Evolutionary conservation across 371 early-diverging fungal species (phyloP), one percentile per base, ranked within the genome.

Genomic region (Nematocida major): DNA sequence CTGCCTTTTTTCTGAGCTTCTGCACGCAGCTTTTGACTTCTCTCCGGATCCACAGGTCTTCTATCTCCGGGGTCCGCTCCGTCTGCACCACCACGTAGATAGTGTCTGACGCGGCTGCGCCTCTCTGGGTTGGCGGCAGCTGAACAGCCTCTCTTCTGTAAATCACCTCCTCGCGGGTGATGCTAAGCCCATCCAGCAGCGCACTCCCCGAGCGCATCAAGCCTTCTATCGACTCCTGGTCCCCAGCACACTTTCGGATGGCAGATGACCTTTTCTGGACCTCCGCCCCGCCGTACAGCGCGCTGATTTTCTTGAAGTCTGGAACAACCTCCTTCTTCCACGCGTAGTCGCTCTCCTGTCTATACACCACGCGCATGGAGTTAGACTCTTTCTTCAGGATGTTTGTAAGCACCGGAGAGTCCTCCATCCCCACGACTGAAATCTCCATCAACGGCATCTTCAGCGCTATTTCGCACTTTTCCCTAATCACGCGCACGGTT

Each of bases 1-100:
- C 81, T 40, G 86, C 87, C 89, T 92, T 92, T 88, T 97, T 98
- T 82, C 99, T 89, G 78, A 95, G 85, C 80, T 93, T 90, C 87
- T 98, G 97, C 22, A 96, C 90, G 80, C 96, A 90, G 88, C 95
- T 96, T 79, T 95, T 89, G 79, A 97, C 85, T 86, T 99, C 99
- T 79, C 99, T 89, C 24, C 96, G 96, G 62, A 89, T 70, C 69
- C 94, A 94, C 85, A 95, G 95, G 79, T 91, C 89, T 80, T 90
- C 87, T 34, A 96, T 87, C 61, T 88, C 89, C 40, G 89, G 86
- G 83, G 92, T 90, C 47, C 88, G 84, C 77, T 89, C 87, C 50
- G 87, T 87, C 84, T 96, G 95, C 81, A 97, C 81, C 78, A 97
- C 87, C 65, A 95, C 88, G 54, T 96, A 86, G 9, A 92, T 79